Conservation (phyloP, 2,329 filamentous ascomycete species). For the Cladosporium oxysporum region DNA sequence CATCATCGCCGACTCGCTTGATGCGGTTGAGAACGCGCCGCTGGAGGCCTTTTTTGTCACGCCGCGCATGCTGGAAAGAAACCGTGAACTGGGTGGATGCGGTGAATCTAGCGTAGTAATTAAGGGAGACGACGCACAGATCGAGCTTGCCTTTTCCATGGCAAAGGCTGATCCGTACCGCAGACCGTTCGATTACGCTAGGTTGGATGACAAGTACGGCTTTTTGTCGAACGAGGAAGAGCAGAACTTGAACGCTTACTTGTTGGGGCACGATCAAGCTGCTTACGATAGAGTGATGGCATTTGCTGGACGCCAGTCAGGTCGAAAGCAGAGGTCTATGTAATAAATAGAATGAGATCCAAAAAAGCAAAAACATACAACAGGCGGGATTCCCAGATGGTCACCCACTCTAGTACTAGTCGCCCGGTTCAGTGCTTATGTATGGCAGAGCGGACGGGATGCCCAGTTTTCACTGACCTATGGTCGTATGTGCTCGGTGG, state of each 20-base stretch:
- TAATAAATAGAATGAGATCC: background rate
- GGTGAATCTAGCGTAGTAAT: background rate
- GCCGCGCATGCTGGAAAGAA: background rate
- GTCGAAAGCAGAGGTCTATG: background rate
- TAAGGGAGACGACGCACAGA: background rate
- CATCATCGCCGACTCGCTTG: background rate
- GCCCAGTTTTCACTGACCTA: background rate
- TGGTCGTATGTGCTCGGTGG: background rate
- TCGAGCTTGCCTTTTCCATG: background rate
- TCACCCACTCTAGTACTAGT: no score
- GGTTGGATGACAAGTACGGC: background rate
- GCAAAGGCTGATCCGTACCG: no score
- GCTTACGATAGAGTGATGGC: background rate
- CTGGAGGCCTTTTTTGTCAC: background rate
- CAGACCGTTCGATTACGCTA: background rate
- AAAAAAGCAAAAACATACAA: background rate
- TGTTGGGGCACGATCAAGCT: background rate
- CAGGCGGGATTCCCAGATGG: no score
- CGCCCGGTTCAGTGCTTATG: no score
- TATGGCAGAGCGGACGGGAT: no score
- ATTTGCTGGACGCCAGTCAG: background rate
- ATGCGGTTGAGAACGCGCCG: background rate
- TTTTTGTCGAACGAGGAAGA: background rate
- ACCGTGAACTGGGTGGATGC: background rate
- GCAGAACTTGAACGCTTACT: background rate